phyloP scores from a whole-genome alignment of 108 stramenopile species.

The Cyclotella atomus region DNA sequence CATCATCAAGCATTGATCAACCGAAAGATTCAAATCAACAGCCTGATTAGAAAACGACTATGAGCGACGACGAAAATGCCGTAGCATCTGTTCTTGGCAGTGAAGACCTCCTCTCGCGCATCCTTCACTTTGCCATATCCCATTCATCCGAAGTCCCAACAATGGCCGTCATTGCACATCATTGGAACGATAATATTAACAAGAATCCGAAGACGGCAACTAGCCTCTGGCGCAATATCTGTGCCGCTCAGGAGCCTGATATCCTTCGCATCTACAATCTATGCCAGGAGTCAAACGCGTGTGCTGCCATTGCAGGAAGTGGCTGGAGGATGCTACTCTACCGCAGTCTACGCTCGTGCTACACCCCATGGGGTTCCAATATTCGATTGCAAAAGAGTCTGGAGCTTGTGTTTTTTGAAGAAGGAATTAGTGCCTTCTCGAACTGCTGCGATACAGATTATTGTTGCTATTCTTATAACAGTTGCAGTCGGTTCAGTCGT shows the following conservation, averaged over 20 bases:
- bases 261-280: neutral
- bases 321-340: constrained; percentile 1
- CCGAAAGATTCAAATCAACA: no score
- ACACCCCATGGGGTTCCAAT: neutral
- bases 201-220: neutral
- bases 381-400: constrained; percentile 1
- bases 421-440: constrained; percentile 13
- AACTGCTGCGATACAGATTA: constrained; percentile 1
- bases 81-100: neutral
- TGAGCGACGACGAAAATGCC: no score
- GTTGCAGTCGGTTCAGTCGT: neutral
- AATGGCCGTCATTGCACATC: neutral
- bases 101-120: neutral
- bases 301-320: neutral
- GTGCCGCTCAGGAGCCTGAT: neutral
- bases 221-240: neutral
- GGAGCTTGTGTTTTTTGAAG: neutral
- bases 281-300: neutral
- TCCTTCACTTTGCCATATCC: neutral
- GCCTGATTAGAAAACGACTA: no score
- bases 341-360: neutral
- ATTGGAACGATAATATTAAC: neutral
- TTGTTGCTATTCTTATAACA: neutral
- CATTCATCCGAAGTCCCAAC: neutral
- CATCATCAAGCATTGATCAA: no score